Evolutionary conservation across 1,284 basidiomycete species (phyloP).

Genomic region (Ganoderma resinaceum): DNA sequence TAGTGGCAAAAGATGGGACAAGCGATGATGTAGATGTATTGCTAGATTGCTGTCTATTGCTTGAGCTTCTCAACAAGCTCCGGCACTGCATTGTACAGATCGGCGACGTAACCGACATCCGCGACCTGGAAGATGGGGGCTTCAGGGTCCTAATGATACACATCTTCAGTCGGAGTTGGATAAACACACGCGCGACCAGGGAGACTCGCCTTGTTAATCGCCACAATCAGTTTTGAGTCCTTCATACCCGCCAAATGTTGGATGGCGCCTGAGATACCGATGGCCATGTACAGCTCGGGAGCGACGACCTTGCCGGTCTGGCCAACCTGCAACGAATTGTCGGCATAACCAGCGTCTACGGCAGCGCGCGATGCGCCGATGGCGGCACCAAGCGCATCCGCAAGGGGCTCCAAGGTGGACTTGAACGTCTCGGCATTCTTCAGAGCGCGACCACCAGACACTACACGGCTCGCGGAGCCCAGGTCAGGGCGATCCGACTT

Average conservation of each 20-base stretch:
- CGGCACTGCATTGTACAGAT: conserved; percentile 90
- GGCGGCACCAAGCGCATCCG: conserved; percentile 93
- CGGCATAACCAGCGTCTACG: conserved; percentile 98
- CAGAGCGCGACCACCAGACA: conserved; percentile 95
- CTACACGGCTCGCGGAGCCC: conserved; percentile 86
- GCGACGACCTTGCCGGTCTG: conserved; percentile 98
- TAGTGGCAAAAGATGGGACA: background rate
- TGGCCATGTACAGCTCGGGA: conserved; percentile 94
- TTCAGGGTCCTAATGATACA: conserved; percentile 82
- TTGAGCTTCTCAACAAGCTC: conserved; percentile 88
- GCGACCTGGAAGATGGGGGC: conserved; percentile 99
- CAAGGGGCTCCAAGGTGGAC: conserved; percentile 88
- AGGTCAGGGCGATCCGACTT: conserved; percentile 96
- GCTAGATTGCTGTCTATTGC: conserved; percentile 24
- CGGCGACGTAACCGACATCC: conserved; percentile 93
- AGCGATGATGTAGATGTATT: background rate
- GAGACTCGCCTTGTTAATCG: conserved; percentile 88
- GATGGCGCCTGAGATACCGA: conserved; percentile 98
- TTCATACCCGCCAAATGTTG: conserved; percentile 99
- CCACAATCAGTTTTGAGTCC: conserved; percentile 98
- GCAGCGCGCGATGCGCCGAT: conserved; percentile 98
- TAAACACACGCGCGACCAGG: background rate
- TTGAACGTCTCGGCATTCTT: conserved; percentile 96
- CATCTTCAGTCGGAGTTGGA: conserved; percentile 1
- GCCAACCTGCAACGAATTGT: conserved; percentile 98